These are phyloP conservation scores for Chlamydomonas incerta DNA, from an alignment of 139 green algal species.

Conservation along the genomic window DNA sequence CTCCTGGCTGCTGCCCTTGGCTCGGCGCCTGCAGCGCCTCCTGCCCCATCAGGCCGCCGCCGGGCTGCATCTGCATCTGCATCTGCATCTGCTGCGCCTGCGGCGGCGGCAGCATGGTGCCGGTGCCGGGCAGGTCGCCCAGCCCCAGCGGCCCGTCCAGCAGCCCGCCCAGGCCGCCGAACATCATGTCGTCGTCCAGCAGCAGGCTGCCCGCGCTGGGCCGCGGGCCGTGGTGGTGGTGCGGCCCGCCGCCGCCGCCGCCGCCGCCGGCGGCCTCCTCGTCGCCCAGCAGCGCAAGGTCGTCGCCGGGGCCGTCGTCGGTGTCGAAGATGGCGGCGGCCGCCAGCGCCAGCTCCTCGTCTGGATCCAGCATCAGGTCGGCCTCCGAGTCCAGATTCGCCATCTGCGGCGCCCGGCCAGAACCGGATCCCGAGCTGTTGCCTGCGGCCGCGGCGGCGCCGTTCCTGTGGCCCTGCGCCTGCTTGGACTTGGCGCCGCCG, in stretches of 20 bases:
- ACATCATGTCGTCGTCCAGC: constrained; percentile 14
- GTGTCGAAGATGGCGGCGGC: constrained; percentile 28
- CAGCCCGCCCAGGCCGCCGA: neutral
- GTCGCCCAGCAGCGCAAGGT: too few relatives aligned
- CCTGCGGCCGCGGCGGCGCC: neutral
- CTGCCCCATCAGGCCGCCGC: too few relatives aligned
- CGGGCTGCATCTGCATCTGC: too few relatives aligned
- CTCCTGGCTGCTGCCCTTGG: neutral
- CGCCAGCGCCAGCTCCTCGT: constrained; percentile 37
- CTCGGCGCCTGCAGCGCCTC: too few relatives aligned
- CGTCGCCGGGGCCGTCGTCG: neutral
- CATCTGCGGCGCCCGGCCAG: neutral
- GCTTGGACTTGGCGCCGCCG: neutral
- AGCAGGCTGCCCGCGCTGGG: constrained; percentile 2
- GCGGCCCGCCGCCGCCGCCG: neutral
- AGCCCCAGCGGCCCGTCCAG: constrained; percentile 11
- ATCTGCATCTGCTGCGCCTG: neutral
- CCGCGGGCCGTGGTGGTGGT: neutral
- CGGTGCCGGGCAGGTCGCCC: too few relatives aligned
- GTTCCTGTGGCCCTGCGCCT: too few relatives aligned
- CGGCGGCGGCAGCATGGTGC: neutral
- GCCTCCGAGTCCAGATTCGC: neutral
- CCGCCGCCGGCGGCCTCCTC: neutral
- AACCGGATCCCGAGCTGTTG: neutral
- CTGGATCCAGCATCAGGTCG: neutral